Percentiles rank a stretch among this genome's conserved stretches.
Conservation (phyloP, 176 grass and related monocot genomes). For the Alopecurus myosuroides region DNA sequence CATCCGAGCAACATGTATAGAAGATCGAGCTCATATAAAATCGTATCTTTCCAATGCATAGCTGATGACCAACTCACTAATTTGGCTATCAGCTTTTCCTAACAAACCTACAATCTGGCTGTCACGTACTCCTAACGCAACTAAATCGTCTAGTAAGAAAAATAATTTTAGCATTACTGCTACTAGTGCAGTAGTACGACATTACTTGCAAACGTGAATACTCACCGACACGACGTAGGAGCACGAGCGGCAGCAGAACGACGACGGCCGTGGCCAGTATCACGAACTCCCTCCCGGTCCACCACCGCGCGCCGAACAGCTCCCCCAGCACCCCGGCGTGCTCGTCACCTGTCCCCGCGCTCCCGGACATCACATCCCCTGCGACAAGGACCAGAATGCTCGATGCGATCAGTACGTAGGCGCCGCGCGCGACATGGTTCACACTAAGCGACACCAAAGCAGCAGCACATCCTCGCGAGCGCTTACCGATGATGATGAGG, state of each 20-base stretch:
- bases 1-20: too few species aligned
- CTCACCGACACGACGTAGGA: slow-evolving; percentile 79
- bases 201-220: neutral
- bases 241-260: slow-evolving; percentile 69
- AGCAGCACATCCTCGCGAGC: neutral
- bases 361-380: slow-evolving; percentile 91
- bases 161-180: neutral
- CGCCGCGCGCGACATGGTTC: neutral
- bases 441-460: neutral
- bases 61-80: neutral
- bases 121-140: neutral
- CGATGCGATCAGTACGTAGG: neutral
- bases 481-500: slow-evolving; percentile 89
- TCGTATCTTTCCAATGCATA: too few species aligned
- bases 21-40: too few species aligned
- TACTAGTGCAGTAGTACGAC: too few species aligned
- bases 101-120: neutral
- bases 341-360: slow-evolving; percentile 29
- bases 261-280: slow-evolving; percentile 48
- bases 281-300: slow-evolving; percentile 58
- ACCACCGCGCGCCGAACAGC: slow-evolving; percentile 76
- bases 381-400: slow-evolving; percentile 7
- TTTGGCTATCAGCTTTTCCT: neutral
- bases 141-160: neutral
- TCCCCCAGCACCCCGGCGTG: slow-evolving; percentile 72